Conservation (phyloP, 2,329 filamentous ascomycete species). For the Microdochium bolleyi region DNA sequence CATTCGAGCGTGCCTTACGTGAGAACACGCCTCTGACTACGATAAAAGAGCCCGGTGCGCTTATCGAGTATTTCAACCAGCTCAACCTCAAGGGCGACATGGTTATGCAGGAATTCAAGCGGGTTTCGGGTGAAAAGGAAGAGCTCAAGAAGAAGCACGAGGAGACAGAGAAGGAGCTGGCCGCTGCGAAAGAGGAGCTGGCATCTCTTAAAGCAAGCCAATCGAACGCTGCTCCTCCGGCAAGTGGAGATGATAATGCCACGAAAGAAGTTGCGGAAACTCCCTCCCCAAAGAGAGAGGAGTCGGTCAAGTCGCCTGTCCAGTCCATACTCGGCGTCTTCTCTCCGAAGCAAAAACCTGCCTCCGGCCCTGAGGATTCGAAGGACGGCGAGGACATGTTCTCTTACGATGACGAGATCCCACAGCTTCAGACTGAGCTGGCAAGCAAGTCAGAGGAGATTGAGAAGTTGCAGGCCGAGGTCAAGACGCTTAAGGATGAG, state of each 20-base stretch:
- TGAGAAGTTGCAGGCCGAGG: constrained; percentile 59
- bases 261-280: constrained; percentile 11
- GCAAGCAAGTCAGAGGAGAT: constrained; percentile 64
- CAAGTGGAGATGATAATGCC: constrained; percentile 5
- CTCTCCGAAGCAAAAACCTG: constrained; percentile 35
- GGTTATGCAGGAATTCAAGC: constrained; percentile 88
- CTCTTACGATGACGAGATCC: constrained; percentile 83
- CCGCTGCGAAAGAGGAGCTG: constrained; percentile 56
- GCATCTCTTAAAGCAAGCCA: constrained; percentile 34
- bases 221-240: constrained; percentile 6
- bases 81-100: constrained; percentile 81
- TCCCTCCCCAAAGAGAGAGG: constrained; percentile 21
- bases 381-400: constrained; percentile 67
- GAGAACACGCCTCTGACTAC: constrained; percentile 89
- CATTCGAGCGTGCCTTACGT: constrained; percentile 83
- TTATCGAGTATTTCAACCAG: constrained; percentile 87
- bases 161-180: constrained; percentile 56
- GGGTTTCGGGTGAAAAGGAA: constrained; percentile 75
- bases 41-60: constrained; percentile 74
- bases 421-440: constrained; percentile 69
- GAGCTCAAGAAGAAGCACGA: constrained; percentile 68
- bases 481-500: constrained; percentile 61
- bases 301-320: constrained; percentile 34
- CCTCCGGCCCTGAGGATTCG: constrained; percentile 22
- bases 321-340: constrained; percentile 40